Base-by-base conservation (phyloP, 257 asterid genomes). In the Nicotiana tomentosiformis region DNA sequence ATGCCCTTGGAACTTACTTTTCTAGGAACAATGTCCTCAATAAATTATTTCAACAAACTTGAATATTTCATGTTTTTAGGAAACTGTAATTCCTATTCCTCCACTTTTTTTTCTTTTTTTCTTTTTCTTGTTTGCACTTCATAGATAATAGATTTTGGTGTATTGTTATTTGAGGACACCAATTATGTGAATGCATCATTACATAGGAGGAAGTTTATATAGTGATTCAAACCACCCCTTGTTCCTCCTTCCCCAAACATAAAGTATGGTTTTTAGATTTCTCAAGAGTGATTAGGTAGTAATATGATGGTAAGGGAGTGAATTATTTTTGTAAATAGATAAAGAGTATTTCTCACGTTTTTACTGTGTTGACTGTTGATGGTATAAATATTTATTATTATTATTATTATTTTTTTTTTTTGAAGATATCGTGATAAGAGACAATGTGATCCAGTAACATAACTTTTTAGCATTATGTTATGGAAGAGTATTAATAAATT, bases 1-100 rank as follows among this genome's bases (percentile, higher is more conserved):
- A 93, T 87, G 92, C 99, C 26, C 90, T 95, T 43, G 97, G 97
- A 77, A 78, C 93, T 84, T 84, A 87, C 84, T 91, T 95, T 83
- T 87, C 91, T 56, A 90, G 90, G 88, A 91, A 60, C 77, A 95
- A 90, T 89, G 98, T 90, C 16, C 90, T 93, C 15, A 90, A 91
- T 74, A 95, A 91, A 85, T 65, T 95, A 76, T 90, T 95, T 84
- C 99, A 95, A 83, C 81, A 88, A 35, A 89, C 97, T 64, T 93
- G 87, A 92, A 29, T 66, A 30, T 23, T 12, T 23, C 20, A 39
- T 46, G 39, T 60, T n/a, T 77, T 9, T 4, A 10, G 29, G 51
- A 33, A 55, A 23, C 4, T 65, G 0, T 62, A 61, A 33, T 78
- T 55, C 35, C 12, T 80, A 37, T 1, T 80, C n/a, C 83, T 66